Evolutionary conservation across 2,329 filamentous ascomycete species (phyloP), one percentile per base, ranked within the genome.

Genomic region (Aspergillus sp.): DNA sequence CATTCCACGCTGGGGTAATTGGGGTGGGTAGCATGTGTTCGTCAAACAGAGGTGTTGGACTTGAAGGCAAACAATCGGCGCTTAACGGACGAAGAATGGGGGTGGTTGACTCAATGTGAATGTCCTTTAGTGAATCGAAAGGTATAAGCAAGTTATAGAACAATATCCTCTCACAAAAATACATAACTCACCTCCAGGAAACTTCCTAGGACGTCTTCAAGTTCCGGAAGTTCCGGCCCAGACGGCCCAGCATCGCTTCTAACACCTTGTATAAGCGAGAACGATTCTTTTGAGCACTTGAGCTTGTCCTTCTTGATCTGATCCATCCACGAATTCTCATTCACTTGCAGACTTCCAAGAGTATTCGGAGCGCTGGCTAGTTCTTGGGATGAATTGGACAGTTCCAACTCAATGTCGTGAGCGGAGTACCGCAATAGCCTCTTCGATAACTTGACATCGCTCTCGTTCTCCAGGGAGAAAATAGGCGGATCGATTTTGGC

Each of bases 401-500:
- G 48, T 34, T 30, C 3, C 9, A 56, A n/a, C 0, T 51, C 11
- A 5, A 48, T 12, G 1, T 52, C 56, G 5, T 53, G 12, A 1
- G 20, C 30, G 3, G 24, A 5, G 36, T 62, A 59, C 24, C 20
- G 26, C 12, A 56, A 18, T 20, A 42, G 68, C 0, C 15, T 43
- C 15, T 62, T 57, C 2, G 78, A 74, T 74, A 78, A 82, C 0
- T 65, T 60, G 1, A 80, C 59, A 0, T 75, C 71, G 59, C 80
- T 76, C 51, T 80, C 80, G 2, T 75, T 68, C 26, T 80, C 74
- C 3, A 70, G 73, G 3, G n/a, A 53, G 6, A 84, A 68, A 0
- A 83, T 50, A 3, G 83, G 81, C 36, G 76, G 55, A 52, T 83
- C 80, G 9, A 78, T 56, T 59, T 78, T 82, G 38, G 78, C 52